These are phyloP conservation scores for Eucalyptus dawsonii DNA, from an alignment of 345 rosid species.

Conservation along the genomic window DNA sequence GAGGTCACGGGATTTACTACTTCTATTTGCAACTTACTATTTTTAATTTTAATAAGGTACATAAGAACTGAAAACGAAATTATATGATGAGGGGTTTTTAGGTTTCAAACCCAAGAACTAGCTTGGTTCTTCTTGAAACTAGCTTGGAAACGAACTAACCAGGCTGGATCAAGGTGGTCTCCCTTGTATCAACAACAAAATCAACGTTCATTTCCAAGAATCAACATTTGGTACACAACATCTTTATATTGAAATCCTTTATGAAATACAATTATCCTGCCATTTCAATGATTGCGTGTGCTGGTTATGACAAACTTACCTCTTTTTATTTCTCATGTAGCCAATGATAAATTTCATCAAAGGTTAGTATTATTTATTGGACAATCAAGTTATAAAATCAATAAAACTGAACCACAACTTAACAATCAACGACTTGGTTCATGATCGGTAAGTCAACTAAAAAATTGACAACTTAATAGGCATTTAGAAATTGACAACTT, in stretches of 20 bases:
- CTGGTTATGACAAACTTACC: not conserved
- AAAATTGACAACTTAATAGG: not conserved
- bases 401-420: not conserved
- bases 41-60: no score
- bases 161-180: not conserved
- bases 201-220: not conserved
- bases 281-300: not conserved
- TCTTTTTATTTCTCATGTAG: not conserved
- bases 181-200: not conserved
- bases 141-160: not conserved
- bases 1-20: not conserved
- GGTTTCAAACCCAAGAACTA: fast-evolving
- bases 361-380: no score
- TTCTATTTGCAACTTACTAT: not conserved
- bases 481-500: not conserved
- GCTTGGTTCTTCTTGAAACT: not conserved
- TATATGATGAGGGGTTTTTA: not conserved
- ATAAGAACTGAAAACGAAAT: not conserved
- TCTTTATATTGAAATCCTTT: not conserved
- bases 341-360: no score
- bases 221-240: fast-evolving
- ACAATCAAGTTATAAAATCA: not conserved
- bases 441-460: not conserved
- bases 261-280: not conserved
- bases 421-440: not conserved